Evolutionary conservation across 116 monocot genomes (phyloP).

Genomic region (Trichopus zeylanicus): DNA sequence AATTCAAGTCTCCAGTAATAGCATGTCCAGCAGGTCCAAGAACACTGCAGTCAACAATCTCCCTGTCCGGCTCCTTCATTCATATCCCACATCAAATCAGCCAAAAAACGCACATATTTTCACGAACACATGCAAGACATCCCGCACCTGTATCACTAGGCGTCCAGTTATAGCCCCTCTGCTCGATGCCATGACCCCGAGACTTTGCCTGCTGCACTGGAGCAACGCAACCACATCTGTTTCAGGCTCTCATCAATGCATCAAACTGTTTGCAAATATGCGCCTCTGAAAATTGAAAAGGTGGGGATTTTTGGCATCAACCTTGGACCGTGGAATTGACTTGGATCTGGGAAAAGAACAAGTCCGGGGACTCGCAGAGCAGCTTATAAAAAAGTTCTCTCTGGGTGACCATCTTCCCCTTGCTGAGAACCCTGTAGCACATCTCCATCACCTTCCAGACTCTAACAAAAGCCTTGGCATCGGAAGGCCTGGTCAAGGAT

Average conservation of each 20-base stretch:
- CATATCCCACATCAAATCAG: constrained; percentile 3
- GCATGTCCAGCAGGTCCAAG: constrained; percentile 77
- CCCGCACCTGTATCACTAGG: constrained; percentile 52
- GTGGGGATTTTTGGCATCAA: constrained; percentile 4
- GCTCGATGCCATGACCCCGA: constrained; percentile 89
- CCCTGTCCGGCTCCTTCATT: constrained; percentile 49
- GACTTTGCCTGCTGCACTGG: constrained; percentile 75
- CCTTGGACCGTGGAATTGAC: constrained; percentile 81
- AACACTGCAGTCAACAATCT: constrained; percentile 56
- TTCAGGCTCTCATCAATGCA: background rate
- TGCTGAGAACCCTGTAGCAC: constrained; percentile 52
- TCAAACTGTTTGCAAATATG: background rate
- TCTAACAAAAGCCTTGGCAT: constrained; percentile 76
- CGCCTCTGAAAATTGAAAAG: background rate
- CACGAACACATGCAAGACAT: background rate
- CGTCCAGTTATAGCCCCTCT: constrained; percentile 83
- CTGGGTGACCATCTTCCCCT: constrained; percentile 75
- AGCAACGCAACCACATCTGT: constrained; percentile 87
- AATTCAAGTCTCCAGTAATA: constrained; percentile 76
- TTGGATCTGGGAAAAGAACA: constrained; percentile 64
- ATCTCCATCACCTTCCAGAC: constrained; percentile 95
- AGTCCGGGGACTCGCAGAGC: constrained; percentile 73
- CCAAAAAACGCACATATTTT: background rate
- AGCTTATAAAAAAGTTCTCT: constrained; percentile 95
- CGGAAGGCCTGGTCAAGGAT: constrained; percentile 44